Evolutionary conservation across 2,329 filamentous ascomycete genomes (phyloP).

Genomic region (Chrysoporthe cubensis): DNA sequence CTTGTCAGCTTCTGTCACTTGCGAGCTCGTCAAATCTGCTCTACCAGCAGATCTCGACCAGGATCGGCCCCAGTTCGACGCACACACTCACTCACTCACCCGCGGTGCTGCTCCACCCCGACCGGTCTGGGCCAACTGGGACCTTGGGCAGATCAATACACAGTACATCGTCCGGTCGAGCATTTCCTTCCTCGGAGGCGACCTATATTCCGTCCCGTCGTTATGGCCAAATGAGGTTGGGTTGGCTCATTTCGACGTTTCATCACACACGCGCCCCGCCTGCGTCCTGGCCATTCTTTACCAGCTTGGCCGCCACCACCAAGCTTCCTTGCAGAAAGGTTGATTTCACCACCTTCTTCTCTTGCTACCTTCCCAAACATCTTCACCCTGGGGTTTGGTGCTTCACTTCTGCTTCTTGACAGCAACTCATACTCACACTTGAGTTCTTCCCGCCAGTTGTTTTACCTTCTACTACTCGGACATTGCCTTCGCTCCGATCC

Average conservation of each 20-base stretch:
- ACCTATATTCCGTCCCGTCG: conserved; percentile 38
- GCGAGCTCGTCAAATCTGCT: conserved; percentile 25
- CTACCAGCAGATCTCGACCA: conserved; percentile 24
- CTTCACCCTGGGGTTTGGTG: conserved; percentile 24
- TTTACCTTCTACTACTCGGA: conserved; percentile 5
- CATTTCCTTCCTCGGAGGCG: conserved; percentile 35
- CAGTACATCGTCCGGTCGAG: conserved; percentile 33
- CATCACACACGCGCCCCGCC: conserved; percentile 46
- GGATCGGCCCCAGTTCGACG: conserved; percentile 22
- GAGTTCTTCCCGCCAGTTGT: conserved; percentile 19
- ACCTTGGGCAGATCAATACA: conserved; percentile 17
- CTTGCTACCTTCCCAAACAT: conserved; percentile 19
- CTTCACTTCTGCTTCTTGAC: conserved; percentile 26
- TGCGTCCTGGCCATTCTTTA: conserved; percentile 42
- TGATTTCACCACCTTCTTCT: conserved; percentile 40
- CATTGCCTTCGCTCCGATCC: conserved; percentile 19
- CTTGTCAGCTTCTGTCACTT: conserved; percentile 8
- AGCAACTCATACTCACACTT: conserved; percentile 20
- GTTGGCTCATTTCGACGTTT: conserved; percentile 47
- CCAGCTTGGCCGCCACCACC: conserved; percentile 53
- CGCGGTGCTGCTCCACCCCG: conserved; percentile 28
- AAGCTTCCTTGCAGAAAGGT: conserved; percentile 47
- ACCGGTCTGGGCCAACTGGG: conserved; percentile 27
- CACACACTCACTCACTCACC: conserved; percentile 10
- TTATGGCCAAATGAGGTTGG: conserved; percentile 52